These are phyloP conservation scores for Pholiota conissans DNA, from an alignment of 768 basidiomycete species.

Conservation along the genomic window DNA sequence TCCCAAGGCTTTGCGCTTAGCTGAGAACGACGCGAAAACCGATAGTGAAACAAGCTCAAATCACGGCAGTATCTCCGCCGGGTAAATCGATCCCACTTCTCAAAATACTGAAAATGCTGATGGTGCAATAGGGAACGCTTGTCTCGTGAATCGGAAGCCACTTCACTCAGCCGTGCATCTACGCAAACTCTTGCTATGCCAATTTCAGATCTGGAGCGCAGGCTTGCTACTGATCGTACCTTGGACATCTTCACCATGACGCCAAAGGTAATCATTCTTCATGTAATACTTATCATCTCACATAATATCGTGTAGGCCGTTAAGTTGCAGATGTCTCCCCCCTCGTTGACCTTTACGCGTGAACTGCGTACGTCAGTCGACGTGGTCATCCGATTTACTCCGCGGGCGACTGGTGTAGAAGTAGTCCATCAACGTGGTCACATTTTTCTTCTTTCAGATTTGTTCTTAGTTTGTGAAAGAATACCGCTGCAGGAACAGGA, in stretches of 20 bases:
- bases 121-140: slow-evolving; percentile 46
- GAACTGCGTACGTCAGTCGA: slow-evolving; percentile 72
- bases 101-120: slow-evolving; percentile 7
- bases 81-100: slow-evolving; percentile 39
- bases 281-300: neutral
- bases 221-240: slow-evolving; percentile 74
- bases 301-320: slow-evolving; percentile 60
- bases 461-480: slow-evolving; percentile 88
- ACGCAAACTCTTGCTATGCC: slow-evolving; percentile 54
- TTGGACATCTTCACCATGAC: slow-evolving; percentile 96
- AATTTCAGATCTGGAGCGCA: slow-evolving; percentile 76
- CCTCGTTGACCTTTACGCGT: slow-evolving; percentile 74
- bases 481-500: slow-evolving; percentile 68
- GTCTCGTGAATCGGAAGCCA: slow-evolving; percentile 59
- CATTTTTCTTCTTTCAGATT: slow-evolving; percentile 87
- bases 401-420: slow-evolving; percentile 72
- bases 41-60: slow-evolving; percentile 53
- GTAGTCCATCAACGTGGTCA: slow-evolving; percentile 78
- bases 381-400: slow-evolving; percentile 74
- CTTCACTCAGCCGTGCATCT: slow-evolving; percentile 53
- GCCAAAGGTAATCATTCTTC: slow-evolving; percentile 64
- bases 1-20: slow-evolving; percentile 18
- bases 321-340: slow-evolving; percentile 86
- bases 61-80: slow-evolving; percentile 51
- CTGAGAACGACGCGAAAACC: slow-evolving; percentile 28